These are phyloP conservation scores for Cladosporium sp. DNA, from an alignment of 2,329 filamentous ascomycete species.

Conservation along the genomic window DNA sequence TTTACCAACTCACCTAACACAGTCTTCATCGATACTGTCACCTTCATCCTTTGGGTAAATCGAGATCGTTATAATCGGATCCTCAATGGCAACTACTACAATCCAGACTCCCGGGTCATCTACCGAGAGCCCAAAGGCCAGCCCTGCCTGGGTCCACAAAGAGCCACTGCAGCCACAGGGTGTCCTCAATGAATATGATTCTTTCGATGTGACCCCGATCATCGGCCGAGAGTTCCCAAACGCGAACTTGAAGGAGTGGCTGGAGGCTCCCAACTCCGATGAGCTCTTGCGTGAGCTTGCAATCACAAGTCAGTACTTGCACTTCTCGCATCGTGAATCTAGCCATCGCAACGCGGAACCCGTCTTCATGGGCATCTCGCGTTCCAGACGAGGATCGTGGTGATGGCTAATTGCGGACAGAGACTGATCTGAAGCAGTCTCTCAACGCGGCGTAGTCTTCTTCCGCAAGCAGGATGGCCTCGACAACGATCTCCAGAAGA, in stretches of 20 bases:
- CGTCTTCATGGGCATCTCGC: background rate
- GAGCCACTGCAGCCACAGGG: conserved; percentile 36
- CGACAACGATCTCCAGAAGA: conserved; percentile 60
- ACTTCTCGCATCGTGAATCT: background rate
- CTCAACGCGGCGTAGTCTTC: conserved; percentile 66
- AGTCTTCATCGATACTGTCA: too few relatives aligned
- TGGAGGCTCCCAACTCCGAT: conserved; percentile 34
- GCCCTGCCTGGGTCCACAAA: background rate
- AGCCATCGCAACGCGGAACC: background rate
- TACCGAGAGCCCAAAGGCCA: background rate
- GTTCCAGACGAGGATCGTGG: background rate
- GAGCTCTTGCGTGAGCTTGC: conserved; percentile 37
- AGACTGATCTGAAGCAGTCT: conserved; percentile 46
- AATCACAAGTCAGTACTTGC: conserved; percentile 52
- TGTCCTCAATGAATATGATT: conserved; percentile 41
- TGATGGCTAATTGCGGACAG: background rate
- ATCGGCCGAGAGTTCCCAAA: conserved; percentile 48
- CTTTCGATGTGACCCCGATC: conserved; percentile 48
- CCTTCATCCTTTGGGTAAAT: too few relatives aligned
- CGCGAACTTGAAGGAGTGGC: conserved; percentile 32
- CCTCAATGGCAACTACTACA: conserved; percentile 2
- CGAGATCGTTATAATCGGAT: background rate
- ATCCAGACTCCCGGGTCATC: conserved; percentile 1
- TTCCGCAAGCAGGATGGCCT: conserved; percentile 62
- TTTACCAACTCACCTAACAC: too few relatives aligned